Base-by-base conservation (phyloP, 1,139 yeast genomes). In the Yamadazyma conglobata region DNA sequence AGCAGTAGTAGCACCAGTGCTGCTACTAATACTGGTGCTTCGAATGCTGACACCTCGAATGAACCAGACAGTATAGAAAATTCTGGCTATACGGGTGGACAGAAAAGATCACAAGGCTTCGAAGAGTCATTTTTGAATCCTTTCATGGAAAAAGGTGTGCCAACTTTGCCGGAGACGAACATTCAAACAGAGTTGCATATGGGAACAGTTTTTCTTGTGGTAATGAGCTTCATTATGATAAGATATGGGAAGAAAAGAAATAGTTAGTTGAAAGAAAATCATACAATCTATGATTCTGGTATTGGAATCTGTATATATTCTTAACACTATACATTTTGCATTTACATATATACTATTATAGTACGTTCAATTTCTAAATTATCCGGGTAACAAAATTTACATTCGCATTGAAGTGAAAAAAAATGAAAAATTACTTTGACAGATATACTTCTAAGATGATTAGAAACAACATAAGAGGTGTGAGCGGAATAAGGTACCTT, bases 131-230 rank as follows among this genome's bases (percentile, higher is more conserved):
- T 15, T 10, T 23, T 23, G 6, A 15, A 23, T 6, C 13, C 19
- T 14, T 14, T 19, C 12, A 23, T 15, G 15, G 17, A 5, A 5
- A 18, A 15, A 15, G 19, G 13, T n/a, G n/a, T n/a, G n/a, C n/a
- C n/a, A n/a, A n/a, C n/a, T n/a, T n/a, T n/a, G n/a, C n/a, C n/a
- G n/a, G n/a, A n/a, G n/a, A n/a, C n/a, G n/a, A n/a, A n/a, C n/a
- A n/a, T n/a, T 4, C 23, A 19, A n/a, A 19, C 16, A 14, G 33
- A 21, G 3, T 5, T 24, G 16, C 30, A 27, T 25, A 16, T 48
- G 3, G 51, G 54, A 2, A 18, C 38, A 12, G 43, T 45, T 4
- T 32, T 47, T 16, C 43, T 44, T 25, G 6, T 45, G 9, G 30
- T 48, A 4, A 28, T 49, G 30, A 38, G 39, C 4, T 26, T 50